Evolutionary conservation across 306 rosid genomes (phyloP).

Genomic region (Trichosanthes cucumerina): DNA sequence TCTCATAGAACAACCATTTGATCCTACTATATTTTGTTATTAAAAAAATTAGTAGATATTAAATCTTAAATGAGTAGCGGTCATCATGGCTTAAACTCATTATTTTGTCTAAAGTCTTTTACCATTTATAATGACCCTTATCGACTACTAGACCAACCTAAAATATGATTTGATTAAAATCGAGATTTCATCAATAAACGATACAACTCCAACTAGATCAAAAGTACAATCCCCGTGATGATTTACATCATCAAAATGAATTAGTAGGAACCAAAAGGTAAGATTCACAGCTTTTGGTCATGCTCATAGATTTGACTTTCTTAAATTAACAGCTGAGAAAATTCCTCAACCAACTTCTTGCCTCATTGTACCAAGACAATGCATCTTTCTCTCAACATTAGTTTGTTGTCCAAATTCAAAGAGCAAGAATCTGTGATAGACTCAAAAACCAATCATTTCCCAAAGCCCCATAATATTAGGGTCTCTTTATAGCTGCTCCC

Average conservation of each 20-base stretch:
- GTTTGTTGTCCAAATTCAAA: conserved; percentile 8
- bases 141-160: too few species aligned
- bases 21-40: too few species aligned
- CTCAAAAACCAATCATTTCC: not conserved
- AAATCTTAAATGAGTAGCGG: too few species aligned
- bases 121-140: too few species aligned
- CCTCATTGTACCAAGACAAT: conserved; percentile 8
- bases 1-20: too few species aligned
- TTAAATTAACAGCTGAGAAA: not conserved
- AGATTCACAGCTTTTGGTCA: not conserved
- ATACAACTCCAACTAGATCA: not conserved
- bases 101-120: too few species aligned
- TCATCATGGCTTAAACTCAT: too few species aligned
- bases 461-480: not conserved
- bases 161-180: not conserved
- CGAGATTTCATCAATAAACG: not conserved
- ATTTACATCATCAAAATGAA: not conserved
- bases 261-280: too few species aligned
- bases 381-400: not conserved
- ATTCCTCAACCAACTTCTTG: not conserved
- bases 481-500: not conserved
- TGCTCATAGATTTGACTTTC: not conserved
- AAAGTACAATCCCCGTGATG: not conserved
- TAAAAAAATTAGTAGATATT: too few species aligned
- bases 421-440: not conserved